These are phyloP conservation scores for Ambrosiella cleistominuta DNA, from an alignment of 2,329 filamentous ascomycete genomes.

Conservation along the genomic window DNA sequence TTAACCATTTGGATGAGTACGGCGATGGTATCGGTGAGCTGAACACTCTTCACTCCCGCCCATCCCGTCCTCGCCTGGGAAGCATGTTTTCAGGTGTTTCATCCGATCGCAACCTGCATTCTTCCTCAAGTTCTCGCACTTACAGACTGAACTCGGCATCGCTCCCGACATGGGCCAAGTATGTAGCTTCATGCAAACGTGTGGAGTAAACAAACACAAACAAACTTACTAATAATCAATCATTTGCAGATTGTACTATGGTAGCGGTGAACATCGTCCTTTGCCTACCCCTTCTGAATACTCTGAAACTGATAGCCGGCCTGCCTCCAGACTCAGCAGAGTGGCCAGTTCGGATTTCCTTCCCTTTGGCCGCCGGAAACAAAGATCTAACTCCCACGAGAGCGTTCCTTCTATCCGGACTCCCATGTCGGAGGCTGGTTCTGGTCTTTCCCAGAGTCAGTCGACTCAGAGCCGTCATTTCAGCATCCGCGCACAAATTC, in stretches of 20 bases:
- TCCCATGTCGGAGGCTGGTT: slow-evolving; percentile 17
- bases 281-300: slow-evolving; percentile 30
- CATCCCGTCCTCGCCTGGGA: slow-evolving; percentile 35
- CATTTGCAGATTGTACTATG: slow-evolving; percentile 46
- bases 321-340: slow-evolving; percentile 27
- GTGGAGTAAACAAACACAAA: background rate
- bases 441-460: background rate
- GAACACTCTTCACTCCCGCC: slow-evolving; percentile 31
- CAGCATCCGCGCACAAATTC: slow-evolving; percentile 12
- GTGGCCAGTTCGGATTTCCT: slow-evolving; percentile 34
- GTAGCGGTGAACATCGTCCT: slow-evolving; percentile 41
- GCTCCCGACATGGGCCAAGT: slow-evolving; percentile 39
- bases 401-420: slow-evolving; percentile 22
- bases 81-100: slow-evolving; percentile 30
- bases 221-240: background rate
- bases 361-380: slow-evolving; percentile 17
- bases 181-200: slow-evolving; percentile 14
- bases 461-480: slow-evolving; percentile 3
- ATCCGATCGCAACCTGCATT: slow-evolving; percentile 36
- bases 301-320: slow-evolving; percentile 32
- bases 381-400: slow-evolving; percentile 28
- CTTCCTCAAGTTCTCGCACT: slow-evolving; percentile 30
- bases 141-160: slow-evolving; percentile 28
- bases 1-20: slow-evolving; percentile 44
- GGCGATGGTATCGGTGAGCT: slow-evolving; percentile 47